phyloP scores from a whole-genome alignment of 306 rosid species.

The Ormosia emarginata region DNA sequence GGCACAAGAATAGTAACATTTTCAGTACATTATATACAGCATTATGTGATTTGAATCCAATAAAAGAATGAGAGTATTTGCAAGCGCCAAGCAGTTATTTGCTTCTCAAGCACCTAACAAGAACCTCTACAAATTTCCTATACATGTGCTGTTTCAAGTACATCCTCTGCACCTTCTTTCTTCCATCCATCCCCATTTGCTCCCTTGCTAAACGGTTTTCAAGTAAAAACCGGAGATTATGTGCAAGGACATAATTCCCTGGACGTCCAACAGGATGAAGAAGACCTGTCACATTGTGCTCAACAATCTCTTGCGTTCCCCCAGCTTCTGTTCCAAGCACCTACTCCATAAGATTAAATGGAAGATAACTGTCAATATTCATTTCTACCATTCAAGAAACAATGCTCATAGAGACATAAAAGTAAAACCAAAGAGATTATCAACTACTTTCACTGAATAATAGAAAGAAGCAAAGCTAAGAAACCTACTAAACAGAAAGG shows the following conservation, averaged over 20 bases:
- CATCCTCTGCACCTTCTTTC: slow-evolving; percentile 71
- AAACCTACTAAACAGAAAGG: no score
- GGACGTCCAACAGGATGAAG: slow-evolving; percentile 73
- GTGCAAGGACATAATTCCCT: slow-evolving; percentile 57
- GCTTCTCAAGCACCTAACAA: slow-evolving; percentile 80
- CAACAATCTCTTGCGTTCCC: slow-evolving; percentile 86
- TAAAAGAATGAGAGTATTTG: slow-evolving; percentile 34
- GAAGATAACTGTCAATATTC: not conserved
- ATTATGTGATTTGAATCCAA: slow-evolving; percentile 6
- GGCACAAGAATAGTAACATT: slow-evolving; percentile 3
- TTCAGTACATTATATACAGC: not conserved
- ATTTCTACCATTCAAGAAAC: not conserved
- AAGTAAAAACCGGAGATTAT: slow-evolving; percentile 63
- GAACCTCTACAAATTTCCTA: slow-evolving; percentile 76
- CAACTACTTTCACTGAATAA: not conserved
- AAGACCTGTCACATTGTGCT: slow-evolving; percentile 85
- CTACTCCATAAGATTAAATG: slow-evolving; percentile 37
- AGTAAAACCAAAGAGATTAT: not conserved
- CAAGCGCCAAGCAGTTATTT: slow-evolving; percentile 11
- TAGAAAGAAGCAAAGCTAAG: not conserved
- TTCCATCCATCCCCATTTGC: slow-evolving; percentile 79
- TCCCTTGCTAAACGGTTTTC: slow-evolving; percentile 56
- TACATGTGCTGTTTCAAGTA: slow-evolving; percentile 90
- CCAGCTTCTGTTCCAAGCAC: slow-evolving; percentile 96
- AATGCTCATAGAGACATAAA: not conserved